phyloP scores from a whole-genome alignment of 1,284 basidiomycete species.

The Melampsora larici-populina region DNA sequence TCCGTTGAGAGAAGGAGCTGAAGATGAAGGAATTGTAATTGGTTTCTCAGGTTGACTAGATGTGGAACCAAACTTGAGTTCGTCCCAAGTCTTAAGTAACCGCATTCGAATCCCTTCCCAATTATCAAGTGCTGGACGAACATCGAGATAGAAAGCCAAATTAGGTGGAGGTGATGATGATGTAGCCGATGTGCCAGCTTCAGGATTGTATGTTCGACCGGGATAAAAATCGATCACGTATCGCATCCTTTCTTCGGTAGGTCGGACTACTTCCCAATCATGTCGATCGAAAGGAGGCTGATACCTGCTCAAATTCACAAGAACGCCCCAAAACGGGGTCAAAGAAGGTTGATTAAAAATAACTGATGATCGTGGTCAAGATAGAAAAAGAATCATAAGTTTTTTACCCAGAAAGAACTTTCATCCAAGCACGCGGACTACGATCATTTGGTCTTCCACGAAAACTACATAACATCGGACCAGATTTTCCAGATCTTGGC shows the following conservation, averaged over 20 bases:
- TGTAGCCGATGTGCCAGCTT: conserved; percentile 52
- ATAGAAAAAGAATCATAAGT: not conserved
- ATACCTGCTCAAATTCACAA: conserved; percentile 62
- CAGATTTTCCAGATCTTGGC: conserved; percentile 45
- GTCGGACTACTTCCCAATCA: conserved; percentile 90
- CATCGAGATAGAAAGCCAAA: conserved; percentile 83
- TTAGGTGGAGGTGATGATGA: conserved; percentile 55
- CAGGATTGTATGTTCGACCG: conserved; percentile 60
- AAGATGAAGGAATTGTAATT: too few species aligned
- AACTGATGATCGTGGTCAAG: conserved; percentile 16
- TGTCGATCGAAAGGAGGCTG: conserved; percentile 92
- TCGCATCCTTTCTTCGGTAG: conserved; percentile 63
- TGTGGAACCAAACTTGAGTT: conserved; percentile 2
- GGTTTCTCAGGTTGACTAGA: not conserved
- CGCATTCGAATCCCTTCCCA: conserved; percentile 83
- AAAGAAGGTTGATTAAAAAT: not conserved
- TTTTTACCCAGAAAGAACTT: conserved; percentile 73
- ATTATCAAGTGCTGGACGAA: conserved; percentile 83
- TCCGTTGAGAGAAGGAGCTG: too few species aligned
- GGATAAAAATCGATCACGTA: conserved; percentile 99
- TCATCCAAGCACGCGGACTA: conserved; percentile 76
- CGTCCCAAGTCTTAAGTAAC: conserved; percentile 44
- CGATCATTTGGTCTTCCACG: conserved; percentile 67
- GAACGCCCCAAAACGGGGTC: not conserved
- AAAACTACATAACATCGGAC: conserved; percentile 55